phyloP scores from a whole-genome alignment of 306 rosid species.

The Ochetophila trinervis region DNA sequence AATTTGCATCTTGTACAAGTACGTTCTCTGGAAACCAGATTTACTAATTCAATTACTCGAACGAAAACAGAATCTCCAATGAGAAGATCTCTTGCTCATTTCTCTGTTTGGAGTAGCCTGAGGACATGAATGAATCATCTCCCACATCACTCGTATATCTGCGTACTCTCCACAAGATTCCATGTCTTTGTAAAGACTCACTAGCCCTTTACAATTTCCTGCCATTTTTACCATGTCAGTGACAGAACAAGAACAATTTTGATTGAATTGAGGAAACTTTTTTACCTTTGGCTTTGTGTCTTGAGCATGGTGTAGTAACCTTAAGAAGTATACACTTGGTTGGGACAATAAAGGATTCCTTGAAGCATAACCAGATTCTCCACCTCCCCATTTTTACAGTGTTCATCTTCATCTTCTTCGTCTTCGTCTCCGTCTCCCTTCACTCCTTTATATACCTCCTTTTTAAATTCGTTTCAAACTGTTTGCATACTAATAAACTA shows the following conservation, averaged over 20 bases:
- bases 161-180: constrained; percentile 71
- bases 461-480: constrained; percentile 11
- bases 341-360: constrained; percentile 46
- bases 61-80: constrained; percentile 42
- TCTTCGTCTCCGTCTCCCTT: constrained; percentile 1
- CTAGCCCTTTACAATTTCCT: constrained; percentile 56
- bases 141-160: constrained; percentile 92
- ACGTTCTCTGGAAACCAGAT: background rate
- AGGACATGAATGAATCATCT: constrained; percentile 70
- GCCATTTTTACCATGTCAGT: constrained; percentile 27
- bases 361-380: constrained; percentile 51
- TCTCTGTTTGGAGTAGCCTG: constrained; percentile 26
- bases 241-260: background rate
- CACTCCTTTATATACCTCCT: constrained; percentile 42
- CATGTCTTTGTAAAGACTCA: constrained; percentile 62
- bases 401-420: constrained; percentile 9
- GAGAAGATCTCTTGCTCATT: constrained; percentile 26
- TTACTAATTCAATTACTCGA: constrained; percentile 33
- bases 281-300: constrained; percentile 49
- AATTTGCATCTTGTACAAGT: too few relatives aligned
- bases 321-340: constrained; percentile 41
- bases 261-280: background rate
- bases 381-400: constrained; percentile 46
- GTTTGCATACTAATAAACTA: constrained; percentile 23
- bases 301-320: constrained; percentile 37